Conservation (phyloP, 2,329 filamentous ascomycete genomes). For the Arachnomyces sp. region DNA sequence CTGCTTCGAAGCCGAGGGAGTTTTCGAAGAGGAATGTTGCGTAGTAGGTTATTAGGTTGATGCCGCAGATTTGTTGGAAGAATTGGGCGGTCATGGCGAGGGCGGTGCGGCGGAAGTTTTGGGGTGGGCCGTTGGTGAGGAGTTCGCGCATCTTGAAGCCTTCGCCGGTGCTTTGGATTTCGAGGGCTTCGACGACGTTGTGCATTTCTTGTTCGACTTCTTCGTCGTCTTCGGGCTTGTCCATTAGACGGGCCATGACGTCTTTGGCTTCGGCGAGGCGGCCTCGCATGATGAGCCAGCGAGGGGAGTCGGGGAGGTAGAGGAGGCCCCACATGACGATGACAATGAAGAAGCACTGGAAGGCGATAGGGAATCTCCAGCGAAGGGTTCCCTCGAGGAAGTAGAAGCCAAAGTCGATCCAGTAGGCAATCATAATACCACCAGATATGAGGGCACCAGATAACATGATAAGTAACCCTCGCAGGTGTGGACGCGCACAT, state of each 20-base stretch:
- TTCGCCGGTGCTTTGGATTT: constrained; percentile 20
- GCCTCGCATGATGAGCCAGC: constrained; percentile 27
- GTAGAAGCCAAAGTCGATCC: constrained; percentile 8
- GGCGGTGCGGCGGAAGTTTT: constrained; percentile 28
- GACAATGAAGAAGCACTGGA: constrained; percentile 34
- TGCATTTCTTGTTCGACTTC: constrained; percentile 28
- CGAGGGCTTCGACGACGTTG: constrained; percentile 26
- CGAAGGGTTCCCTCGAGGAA: constrained; percentile 3
- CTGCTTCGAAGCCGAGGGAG: constrained; percentile 18
- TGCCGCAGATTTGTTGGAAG: constrained; percentile 33
- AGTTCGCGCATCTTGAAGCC: constrained; percentile 29
- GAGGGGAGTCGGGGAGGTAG: constrained; percentile 30
- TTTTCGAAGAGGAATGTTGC: constrained; percentile 31
- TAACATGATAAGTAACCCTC: constrained; percentile 45
- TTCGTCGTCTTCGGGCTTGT: constrained; percentile 22
- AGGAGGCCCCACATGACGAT: constrained; percentile 28
- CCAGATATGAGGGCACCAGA: constrained; percentile 4
- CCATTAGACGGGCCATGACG: constrained; percentile 23
- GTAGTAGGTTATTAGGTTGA: constrained; percentile 34
- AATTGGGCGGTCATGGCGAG: constrained; percentile 25
- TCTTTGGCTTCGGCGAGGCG: constrained; percentile 4
- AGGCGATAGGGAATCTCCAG: constrained; percentile 4
- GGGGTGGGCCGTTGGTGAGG: constrained; percentile 27
- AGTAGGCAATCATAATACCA: constrained; percentile 8
- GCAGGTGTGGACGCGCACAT: constrained; percentile 41